Evolutionary conservation across 257 asterid genomes (phyloP), one percentile per base, ranked within the genome.

Genomic region (Marsdenia floribunda): DNA sequence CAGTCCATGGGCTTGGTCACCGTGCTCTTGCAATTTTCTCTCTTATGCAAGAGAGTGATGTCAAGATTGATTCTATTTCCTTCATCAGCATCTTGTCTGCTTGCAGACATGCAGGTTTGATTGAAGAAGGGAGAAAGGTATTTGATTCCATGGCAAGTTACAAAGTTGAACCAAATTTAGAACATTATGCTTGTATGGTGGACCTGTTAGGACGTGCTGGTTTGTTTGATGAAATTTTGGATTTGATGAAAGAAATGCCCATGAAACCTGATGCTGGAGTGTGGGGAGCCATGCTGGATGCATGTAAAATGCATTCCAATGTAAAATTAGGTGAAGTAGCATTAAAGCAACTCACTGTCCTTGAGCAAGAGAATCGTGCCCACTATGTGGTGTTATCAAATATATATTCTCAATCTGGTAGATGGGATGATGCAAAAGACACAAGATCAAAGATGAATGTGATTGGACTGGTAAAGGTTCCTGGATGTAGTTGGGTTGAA

Each of bases 151-250:
- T 82, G 78, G 55, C 61, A 33, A 67, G 19, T 57, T 73, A 69
- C 69, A 13, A 64, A 19, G 37, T 82, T 29, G 58, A 78, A 72
- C 85, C 85, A 7, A 55, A 67, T 37, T 47, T 82, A 47, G 77
- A 82, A 50, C 85, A 82, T 46, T 82, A 82, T 49, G 82, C 85
- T 26, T 82, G 85, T 44, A 65, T 82, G 82, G 85, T 82, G n/a
- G 82, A 82, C 76, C 66, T 82, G 44, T 71, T 82, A 65, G 85
- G 85, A 6, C 82, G 85, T 18, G 85, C 82, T 24, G 85, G 85
- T 26, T 75, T 82, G 47, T 78, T 82, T 35, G 73, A 77, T 59
- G 86, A 71, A 72, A 53, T 75, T 70, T 18, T 74, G 59, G 76
- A 71, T 42, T 67, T 80, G 66, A 33, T 77, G 44, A 37, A 77